Conservation (phyloP, 768 basidiomycete genomes). For the Tricholoma matsutake region DNA sequence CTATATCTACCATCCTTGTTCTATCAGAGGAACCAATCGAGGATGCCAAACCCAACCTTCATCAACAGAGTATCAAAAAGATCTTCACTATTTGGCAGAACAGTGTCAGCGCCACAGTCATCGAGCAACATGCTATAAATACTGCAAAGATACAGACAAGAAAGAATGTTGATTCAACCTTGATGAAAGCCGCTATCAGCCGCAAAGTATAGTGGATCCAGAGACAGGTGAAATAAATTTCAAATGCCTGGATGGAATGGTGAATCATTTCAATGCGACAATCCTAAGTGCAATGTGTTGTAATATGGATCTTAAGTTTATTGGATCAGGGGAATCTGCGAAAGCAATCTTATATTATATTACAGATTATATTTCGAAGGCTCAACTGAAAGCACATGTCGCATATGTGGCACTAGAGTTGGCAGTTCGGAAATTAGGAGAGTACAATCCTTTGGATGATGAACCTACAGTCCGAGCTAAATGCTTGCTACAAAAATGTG, state of each 20-base stretch:
- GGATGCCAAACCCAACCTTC: background rate
- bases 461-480: constrained; percentile 22
- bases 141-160: constrained; percentile 4
- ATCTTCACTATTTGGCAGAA: constrained; percentile 10
- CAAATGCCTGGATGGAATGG: no score
- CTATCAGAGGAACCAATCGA: constrained; percentile 8
- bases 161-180: constrained; percentile 30
- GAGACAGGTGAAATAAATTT: no score
- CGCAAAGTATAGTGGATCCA: constrained; percentile 15
- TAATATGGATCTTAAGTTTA: constrained; percentile 48
- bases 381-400: constrained; percentile 38
- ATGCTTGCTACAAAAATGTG: constrained; percentile 33
- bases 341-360: constrained; percentile 45
- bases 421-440: constrained; percentile 28
- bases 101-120: constrained; percentile 33
- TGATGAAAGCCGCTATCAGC: constrained; percentile 13
- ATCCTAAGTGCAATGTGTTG: constrained; percentile 33
- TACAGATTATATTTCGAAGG: constrained; percentile 48
- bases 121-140: constrained; percentile 28
- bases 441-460: constrained; percentile 16
- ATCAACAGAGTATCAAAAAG: background rate
- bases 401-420: constrained; percentile 36
- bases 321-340: constrained; percentile 36
- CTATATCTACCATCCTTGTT: constrained; percentile 17
- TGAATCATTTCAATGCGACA: constrained; percentile 7